Evolutionary conservation across 768 basidiomycete genomes (phyloP).

Genomic region (Pulveroboletus sp.): DNA sequence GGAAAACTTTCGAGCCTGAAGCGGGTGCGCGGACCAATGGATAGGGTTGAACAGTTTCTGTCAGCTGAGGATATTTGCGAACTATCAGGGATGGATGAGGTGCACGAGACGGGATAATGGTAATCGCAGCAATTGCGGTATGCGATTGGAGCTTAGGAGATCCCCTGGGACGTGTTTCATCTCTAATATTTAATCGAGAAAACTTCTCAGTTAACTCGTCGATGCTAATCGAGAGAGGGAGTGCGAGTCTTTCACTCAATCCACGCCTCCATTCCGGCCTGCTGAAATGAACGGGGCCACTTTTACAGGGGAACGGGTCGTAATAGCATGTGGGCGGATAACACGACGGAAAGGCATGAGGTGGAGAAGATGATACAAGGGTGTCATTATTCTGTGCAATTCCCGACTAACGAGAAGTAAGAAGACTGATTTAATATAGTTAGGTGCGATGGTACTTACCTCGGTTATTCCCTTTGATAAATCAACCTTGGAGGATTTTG

Average conservation of each 20-base stretch:
- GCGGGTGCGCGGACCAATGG: not conserved
- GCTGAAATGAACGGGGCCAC: not conserved
- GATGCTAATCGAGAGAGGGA: not conserved
- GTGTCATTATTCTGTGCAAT: not conserved
- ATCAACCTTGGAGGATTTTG: rapidly evolving
- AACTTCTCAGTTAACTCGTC: conserved; percentile 12
- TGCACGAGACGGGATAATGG: conserved; percentile 12
- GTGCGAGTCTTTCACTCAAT: not conserved
- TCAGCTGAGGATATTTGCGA: not conserved
- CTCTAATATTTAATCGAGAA: conserved; percentile 16
- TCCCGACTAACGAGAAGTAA: not conserved
- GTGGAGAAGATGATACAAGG: conserved; percentile 1
- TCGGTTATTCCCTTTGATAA: not conserved
- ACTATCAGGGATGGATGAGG: conserved; percentile 16
- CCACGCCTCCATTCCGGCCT: conserved; percentile 7
- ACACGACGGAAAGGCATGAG: conserved; percentile 13
- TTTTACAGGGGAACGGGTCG: conserved; percentile 20
- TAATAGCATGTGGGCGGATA: conserved; percentile 16
- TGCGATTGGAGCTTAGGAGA: not conserved
- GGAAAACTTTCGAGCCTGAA: conserved; percentile 1
- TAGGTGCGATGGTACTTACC: conserved; percentile 2
- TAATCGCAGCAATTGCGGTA: conserved; percentile 18
- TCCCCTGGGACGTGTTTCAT: not conserved
- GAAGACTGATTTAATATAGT: not conserved
- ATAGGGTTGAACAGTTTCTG: not conserved